Percentiles rank a stretch among this genome's conserved stretches.
Conservation (phyloP, 176 grass and related monocot genomes). For the Hyparrhenia diplandra region DNA sequence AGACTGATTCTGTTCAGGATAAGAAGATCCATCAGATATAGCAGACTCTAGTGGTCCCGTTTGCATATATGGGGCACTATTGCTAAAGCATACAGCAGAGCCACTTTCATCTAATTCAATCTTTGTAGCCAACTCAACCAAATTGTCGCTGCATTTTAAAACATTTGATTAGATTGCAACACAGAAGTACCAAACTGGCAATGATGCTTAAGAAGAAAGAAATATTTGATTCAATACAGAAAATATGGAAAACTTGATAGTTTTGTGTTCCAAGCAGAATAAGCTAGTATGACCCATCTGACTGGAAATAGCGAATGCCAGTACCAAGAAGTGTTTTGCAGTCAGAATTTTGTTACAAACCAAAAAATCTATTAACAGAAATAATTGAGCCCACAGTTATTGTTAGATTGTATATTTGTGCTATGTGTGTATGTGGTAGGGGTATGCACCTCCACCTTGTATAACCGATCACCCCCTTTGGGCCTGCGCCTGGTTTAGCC, state of each 20-base stretch:
- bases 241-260: not conserved
- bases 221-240: not conserved
- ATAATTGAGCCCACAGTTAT: not conserved
- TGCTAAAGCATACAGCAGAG: constrained; percentile 26
- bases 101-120: constrained; percentile 31
- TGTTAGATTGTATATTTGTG: too few relatives aligned
- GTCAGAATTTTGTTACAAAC: not conserved
- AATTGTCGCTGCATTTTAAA: constrained; percentile 44
- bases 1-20: constrained; percentile 39
- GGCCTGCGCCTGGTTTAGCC: too few relatives aligned
- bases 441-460: too few relatives aligned
- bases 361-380: not conserved
- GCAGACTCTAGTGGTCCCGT: constrained; percentile 15
- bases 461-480: too few relatives aligned
- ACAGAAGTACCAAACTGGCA: constrained; percentile 19
- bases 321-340: not conserved
- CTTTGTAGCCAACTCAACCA: constrained; percentile 16
- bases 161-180: constrained; percentile 16
- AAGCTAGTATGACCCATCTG: not conserved
- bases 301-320: not conserved
- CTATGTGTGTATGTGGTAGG: too few relatives aligned
- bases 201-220: not conserved
- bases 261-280: constrained; percentile 7
- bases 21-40: constrained; percentile 45
- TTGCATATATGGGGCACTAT: constrained; percentile 22